These are phyloP conservation scores for Podaxis pistillaris DNA, from an alignment of 768 basidiomycete genomes.

Conservation along the genomic window DNA sequence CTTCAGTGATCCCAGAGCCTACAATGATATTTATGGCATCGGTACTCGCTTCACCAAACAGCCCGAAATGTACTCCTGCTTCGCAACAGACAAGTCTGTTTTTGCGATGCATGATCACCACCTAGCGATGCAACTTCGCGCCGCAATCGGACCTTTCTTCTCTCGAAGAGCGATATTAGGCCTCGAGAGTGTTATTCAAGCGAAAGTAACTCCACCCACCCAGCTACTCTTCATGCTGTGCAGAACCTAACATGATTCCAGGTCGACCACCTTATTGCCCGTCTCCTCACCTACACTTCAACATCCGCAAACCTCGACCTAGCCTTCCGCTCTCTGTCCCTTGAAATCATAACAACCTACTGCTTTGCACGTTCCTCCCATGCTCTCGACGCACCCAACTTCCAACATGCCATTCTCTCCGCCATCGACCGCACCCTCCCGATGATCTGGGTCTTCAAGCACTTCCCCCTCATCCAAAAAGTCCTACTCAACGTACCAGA, in stretches of 20 bases:
- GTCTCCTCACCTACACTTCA: conserved; percentile 20
- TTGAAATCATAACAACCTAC: conserved; percentile 40
- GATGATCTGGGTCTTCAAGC: conserved; percentile 37
- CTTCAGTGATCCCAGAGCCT: conserved; percentile 38
- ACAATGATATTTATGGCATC: conserved; percentile 40
- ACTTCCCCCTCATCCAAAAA: conserved; percentile 31
- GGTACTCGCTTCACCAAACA: conserved; percentile 36
- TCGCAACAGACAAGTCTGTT: conserved; percentile 35
- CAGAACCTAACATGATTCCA: conserved; percentile 13
- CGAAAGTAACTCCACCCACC: conserved; percentile 26
- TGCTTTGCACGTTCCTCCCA: conserved; percentile 35
- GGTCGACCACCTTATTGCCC: conserved; percentile 32
- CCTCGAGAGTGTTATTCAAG: conserved; percentile 33
- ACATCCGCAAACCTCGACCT: conserved; percentile 33
- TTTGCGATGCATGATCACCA: conserved; percentile 34
- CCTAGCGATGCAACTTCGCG: conserved; percentile 32
- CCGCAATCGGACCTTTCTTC: conserved; percentile 38
- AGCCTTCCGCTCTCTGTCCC: conserved; percentile 36
- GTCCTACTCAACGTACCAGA: conserved; percentile 32
- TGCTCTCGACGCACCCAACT: conserved; percentile 28
- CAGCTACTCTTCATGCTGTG: neutral
- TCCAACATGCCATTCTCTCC: conserved; percentile 30
- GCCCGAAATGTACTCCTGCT: conserved; percentile 33
- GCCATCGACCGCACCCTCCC: conserved; percentile 36
- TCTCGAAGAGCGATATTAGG: conserved; percentile 37